Conservation (phyloP, 768 basidiomycete genomes). For the Tubosaeta brunneosetosa region DNA sequence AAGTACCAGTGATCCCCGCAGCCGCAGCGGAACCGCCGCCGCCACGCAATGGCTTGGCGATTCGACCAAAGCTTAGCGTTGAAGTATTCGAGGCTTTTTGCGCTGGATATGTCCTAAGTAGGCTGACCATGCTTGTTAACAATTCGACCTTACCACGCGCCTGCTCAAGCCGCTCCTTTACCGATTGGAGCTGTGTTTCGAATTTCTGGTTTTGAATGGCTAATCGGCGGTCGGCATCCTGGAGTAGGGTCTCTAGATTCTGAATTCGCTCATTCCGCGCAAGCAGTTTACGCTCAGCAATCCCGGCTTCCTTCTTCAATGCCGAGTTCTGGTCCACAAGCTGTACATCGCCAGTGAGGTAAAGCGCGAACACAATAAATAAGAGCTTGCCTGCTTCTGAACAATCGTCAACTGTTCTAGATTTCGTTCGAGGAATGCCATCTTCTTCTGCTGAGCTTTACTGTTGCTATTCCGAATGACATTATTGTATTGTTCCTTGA, state of each 20-base stretch:
- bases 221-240: conserved; percentile 89
- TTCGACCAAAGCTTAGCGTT: conserved; percentile 82
- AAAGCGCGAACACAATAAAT: not conserved
- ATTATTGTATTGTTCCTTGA: conserved; percentile 98
- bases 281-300: conserved; percentile 93
- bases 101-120: conserved; percentile 36
- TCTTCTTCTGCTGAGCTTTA: conserved; percentile 98
- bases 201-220: conserved; percentile 95
- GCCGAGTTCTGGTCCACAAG: conserved; percentile 97
- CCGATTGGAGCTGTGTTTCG: conserved; percentile 86
- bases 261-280: conserved; percentile 97
- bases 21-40: conserved; percentile 63
- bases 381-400: conserved; percentile 81
- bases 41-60: conserved; percentile 94
- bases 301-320: conserved; percentile 95
- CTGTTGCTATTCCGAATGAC: conserved; percentile 97
- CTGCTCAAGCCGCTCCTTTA: conserved; percentile 89
- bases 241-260: conserved; percentile 88
- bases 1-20: conserved; percentile 37
- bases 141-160: conserved; percentile 66
- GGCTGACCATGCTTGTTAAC: conserved; percentile 9
- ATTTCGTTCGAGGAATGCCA: conserved; percentile 97
- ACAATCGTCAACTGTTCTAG: conserved; percentile 91
- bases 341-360: conserved; percentile 39
- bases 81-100: conserved; percentile 73